These are phyloP conservation scores for Irineochytrium annulatum DNA, from an alignment of 192 early-diverging fungal species.

Conservation along the genomic window DNA sequence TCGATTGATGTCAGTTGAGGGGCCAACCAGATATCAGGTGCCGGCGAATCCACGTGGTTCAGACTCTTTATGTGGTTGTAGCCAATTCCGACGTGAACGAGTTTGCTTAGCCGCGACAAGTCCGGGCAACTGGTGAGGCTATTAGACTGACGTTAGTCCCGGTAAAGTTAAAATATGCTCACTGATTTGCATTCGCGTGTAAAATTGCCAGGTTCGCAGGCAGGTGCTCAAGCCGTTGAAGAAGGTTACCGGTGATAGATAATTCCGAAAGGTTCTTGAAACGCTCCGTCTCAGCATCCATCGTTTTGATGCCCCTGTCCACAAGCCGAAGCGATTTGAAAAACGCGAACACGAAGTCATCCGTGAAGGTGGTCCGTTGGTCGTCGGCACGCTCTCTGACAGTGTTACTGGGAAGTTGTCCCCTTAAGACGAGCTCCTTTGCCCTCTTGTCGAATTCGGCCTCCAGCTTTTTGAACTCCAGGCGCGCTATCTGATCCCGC, in stretches of 20 bases:
- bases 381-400: neutral
- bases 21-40: conserved; percentile 6
- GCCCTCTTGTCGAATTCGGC: neutral
- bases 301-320: conserved; percentile 8
- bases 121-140: conserved; percentile 20
- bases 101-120: conserved; percentile 5
- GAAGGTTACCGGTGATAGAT: conserved; percentile 31
- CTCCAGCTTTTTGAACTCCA: neutral
- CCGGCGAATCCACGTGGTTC: neutral
- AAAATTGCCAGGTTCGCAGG: conserved; percentile 22
- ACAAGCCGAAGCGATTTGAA: conserved; percentile 29
- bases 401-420: neutral
- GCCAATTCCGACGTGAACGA: conserved; percentile 28
- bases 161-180: neutral
- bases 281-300: conserved; percentile 13
- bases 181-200: conserved; percentile 37
- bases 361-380: conserved; percentile 6
- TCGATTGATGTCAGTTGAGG: conserved; percentile 19
- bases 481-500: neutral
- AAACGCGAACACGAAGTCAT: conserved; percentile 26
- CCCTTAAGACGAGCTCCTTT: neutral
- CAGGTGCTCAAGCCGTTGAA: conserved; percentile 19
- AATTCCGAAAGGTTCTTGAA: conserved; percentile 25
- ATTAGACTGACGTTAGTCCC: neutral
- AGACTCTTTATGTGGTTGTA: conserved; percentile 29